These are phyloP conservation scores for Metrosideros polymorpha DNA, from an alignment of 441 rosid genomes.

Conservation along the genomic window DNA sequence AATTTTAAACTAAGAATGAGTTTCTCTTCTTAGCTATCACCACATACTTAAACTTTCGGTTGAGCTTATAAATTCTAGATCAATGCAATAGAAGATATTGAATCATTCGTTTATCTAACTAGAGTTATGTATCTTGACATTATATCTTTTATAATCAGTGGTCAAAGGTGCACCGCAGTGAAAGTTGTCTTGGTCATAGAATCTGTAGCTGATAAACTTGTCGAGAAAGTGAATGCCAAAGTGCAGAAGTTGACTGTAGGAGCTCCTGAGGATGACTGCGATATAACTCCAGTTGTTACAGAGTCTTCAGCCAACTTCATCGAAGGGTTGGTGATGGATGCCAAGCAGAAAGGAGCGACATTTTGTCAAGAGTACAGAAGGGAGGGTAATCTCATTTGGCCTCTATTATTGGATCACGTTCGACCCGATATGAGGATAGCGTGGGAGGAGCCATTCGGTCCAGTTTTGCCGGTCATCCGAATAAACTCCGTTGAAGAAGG, in stretches of 20 bases:
- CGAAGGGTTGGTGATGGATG: constrained; percentile 85
- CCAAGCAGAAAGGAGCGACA: constrained; percentile 84
- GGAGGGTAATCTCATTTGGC: constrained; percentile 97
- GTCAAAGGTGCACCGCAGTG: constrained; percentile 96
- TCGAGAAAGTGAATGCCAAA: constrained; percentile 73
- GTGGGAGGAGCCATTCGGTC: constrained; percentile 99
- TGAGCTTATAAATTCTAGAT: not conserved
- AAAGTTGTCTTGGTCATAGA: constrained; percentile 92
- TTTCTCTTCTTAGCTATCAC: not conserved
- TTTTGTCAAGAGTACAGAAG: constrained; percentile 86
- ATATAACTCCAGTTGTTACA: constrained; percentile 86
- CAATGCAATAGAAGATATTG: not conserved
- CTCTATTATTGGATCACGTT: constrained; percentile 80
- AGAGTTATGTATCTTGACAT: not conserved
- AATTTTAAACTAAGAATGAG: not conserved
- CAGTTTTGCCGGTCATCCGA: constrained; percentile 78
- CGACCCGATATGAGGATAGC: constrained; percentile 97
- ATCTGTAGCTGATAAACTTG: constrained; percentile 63
- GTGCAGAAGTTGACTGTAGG: constrained; percentile 76
- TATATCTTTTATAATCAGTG: constrained; percentile 22
- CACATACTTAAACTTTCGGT: not conserved
- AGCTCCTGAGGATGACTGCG: constrained; percentile 76
- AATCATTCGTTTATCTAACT: not conserved
- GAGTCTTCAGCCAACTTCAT: constrained; percentile 96
- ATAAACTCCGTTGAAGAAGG: constrained; percentile 84